Evolutionary conservation across 768 basidiomycete species (phyloP).

Genomic region (Psilocybe sp.): DNA sequence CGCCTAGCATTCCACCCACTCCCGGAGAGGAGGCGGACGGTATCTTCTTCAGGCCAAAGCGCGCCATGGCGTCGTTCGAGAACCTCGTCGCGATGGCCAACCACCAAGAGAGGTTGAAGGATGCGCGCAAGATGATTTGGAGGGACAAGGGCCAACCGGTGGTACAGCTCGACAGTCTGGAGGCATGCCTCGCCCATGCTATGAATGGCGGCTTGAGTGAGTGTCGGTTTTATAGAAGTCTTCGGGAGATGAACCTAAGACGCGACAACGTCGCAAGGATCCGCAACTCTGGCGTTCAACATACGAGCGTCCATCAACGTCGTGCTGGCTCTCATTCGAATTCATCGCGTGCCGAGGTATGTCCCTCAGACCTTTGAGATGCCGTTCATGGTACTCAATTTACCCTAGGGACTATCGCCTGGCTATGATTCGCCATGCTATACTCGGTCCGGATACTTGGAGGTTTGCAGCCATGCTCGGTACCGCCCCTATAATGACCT

Average conservation of each 20-base stretch:
- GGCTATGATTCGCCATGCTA: conserved; percentile 69
- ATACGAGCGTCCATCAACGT: conserved; percentile 84
- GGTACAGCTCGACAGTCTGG: conserved; percentile 58
- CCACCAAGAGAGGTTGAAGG: conserved; percentile 70
- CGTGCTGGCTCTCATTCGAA: conserved; percentile 71
- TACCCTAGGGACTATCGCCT: conserved; percentile 56
- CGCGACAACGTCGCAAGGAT: conserved; percentile 45
- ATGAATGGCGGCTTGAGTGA: conserved; percentile 66
- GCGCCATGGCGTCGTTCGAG: conserved; percentile 75
- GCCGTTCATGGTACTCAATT: background rate
- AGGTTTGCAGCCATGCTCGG: conserved; percentile 90
- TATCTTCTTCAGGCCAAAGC: conserved; percentile 44
- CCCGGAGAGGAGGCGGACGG: conserved; percentile 16
- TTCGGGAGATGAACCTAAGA: too few relatives aligned
- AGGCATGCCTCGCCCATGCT: conserved; percentile 71
- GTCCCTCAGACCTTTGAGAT: conserved; percentile 11
- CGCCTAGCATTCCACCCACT: conserved; percentile 12
- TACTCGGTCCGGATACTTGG: conserved; percentile 81
- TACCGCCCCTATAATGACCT: conserved; percentile 19
- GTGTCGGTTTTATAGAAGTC: conserved; percentile 25
- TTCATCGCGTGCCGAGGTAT: conserved; percentile 66
- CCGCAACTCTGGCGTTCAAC: conserved; percentile 75
- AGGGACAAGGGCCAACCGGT: conserved; percentile 76
- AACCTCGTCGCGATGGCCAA: conserved; percentile 84
- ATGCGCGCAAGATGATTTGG: conserved; percentile 81